These are phyloP conservation scores for Ehretia macrophylla DNA, from an alignment of 257 asterid genomes.

Conservation along the genomic window DNA sequence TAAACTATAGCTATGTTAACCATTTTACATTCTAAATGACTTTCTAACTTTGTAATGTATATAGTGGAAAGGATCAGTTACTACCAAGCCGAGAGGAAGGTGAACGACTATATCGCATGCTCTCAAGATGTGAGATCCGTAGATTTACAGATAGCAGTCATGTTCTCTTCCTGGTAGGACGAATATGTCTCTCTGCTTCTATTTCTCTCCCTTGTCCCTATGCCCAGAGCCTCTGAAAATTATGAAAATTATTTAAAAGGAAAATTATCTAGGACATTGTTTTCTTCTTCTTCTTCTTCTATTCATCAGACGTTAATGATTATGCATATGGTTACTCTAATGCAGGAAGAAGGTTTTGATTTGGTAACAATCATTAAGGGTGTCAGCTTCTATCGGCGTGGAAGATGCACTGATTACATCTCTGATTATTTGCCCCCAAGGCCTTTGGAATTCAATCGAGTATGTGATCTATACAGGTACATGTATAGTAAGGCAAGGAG, in stretches of 20 bases:
- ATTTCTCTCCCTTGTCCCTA: not conserved
- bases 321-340: not conserved
- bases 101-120: constrained; percentile 48
- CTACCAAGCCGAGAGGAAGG: constrained; percentile 77
- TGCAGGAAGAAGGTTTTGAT: constrained; percentile 68
- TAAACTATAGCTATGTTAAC: not conserved
- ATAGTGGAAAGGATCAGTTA: constrained; percentile 72
- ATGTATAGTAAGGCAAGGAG: not conserved
- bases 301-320: too few species aligned
- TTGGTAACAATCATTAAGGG: constrained; percentile 51
- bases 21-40: not conserved
- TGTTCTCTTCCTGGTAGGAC: constrained; percentile 71
- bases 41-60: constrained; percentile 14
- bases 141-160: constrained; percentile 53
- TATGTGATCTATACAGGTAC: constrained; percentile 53
- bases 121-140: constrained; percentile 67
- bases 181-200: not conserved
- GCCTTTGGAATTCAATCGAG: constrained; percentile 46
- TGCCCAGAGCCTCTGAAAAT: too few species aligned
- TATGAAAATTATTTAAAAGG: too few species aligned
- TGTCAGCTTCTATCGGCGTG: constrained; percentile 70
- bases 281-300: too few species aligned
- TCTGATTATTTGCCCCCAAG: constrained; percentile 75
- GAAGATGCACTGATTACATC: constrained; percentile 52
- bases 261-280: too few species aligned